phyloP scores from a whole-genome alignment of 768 basidiomycete genomes.

The Pisolithus orientalis region DNA sequence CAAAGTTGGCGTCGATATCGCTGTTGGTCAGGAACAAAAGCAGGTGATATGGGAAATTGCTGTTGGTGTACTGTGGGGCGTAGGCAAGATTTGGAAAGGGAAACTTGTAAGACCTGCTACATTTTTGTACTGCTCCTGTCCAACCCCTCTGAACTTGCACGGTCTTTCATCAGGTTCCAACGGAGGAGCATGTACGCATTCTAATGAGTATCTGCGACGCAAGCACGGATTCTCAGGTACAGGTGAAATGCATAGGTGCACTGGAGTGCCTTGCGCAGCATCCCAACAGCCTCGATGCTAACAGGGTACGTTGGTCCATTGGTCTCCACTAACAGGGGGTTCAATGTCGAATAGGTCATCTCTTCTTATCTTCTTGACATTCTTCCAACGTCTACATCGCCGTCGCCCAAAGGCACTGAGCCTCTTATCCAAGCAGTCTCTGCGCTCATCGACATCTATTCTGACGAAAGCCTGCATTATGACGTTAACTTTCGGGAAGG shows the following conservation, averaged over 20 bases:
- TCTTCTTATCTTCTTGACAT: conserved; percentile 61
- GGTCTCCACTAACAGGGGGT: conserved; percentile 7
- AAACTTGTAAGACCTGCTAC: conserved; percentile 41
- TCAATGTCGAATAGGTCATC: conserved; percentile 41
- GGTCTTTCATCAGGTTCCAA: conserved; percentile 37
- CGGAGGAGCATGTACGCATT: conserved; percentile 53
- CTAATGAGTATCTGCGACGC: conserved; percentile 63
- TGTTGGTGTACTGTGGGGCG: conserved; percentile 82
- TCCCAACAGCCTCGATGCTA: conserved; percentile 56
- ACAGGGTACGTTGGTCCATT: conserved; percentile 35
- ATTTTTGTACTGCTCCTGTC: conserved; percentile 1
- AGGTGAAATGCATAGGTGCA: conserved; percentile 80
- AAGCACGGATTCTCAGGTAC: conserved; percentile 46
- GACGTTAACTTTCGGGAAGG: conserved; percentile 76
- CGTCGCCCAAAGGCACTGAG: conserved; percentile 50
- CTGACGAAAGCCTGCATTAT: conserved; percentile 76
- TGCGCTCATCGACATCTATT: conserved; percentile 87
- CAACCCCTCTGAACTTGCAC: not conserved
- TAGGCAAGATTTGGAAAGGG: conserved; percentile 73
- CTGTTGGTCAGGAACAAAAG: conserved; percentile 60
- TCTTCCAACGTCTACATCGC: conserved; percentile 38
- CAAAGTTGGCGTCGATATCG: conserved; percentile 52
- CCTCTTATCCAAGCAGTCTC: conserved; percentile 73
- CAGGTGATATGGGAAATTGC: conserved; percentile 75
- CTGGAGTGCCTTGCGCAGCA: conserved; percentile 78